Evolutionary conservation across 2,329 filamentous ascomycete species (phyloP), one percentile per base, ranked within the genome.

Genomic region (Diplodia seriata): DNA sequence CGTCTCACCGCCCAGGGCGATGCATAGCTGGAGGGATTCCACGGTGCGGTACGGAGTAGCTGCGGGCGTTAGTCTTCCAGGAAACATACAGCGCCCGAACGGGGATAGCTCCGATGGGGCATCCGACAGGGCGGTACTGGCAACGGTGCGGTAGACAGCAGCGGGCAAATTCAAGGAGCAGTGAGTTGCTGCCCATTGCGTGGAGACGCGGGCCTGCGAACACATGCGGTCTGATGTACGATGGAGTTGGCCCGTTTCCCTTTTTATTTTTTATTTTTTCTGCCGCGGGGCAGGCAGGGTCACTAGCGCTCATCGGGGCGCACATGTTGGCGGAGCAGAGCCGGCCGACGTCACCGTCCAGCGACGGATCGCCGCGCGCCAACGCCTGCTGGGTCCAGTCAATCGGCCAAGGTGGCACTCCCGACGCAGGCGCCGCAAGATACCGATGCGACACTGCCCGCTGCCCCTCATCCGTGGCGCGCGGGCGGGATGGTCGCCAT

Each of bases 1-100:
- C 47, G 59, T 47, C 59, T 63, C 59, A 63, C 47, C 59, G 59
- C 59, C 59, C 59, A 47, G n/a, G 26, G 59, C 36, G 36, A 26
- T 29, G 36, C 38, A 43, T 43, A 20, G 36, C 40, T 61, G 36
- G 23, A 38, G 9, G 14, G 18, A 20, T 50, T 15, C 14, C 56
- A 29, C 43, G 36, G 56, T 36, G 56, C 57, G 57, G 20, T 26
- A 26, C 23, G 23, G 23, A 26, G 23, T 33, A 38, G 26, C 57
- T 43, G 57, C 18, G 57, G 56, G 15, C n/a, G 40, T n/a, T 18
- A n/a, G 47, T 50, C 20, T 49, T 38, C 59, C 43, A 51, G 43
- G 29, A 50, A 51, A 51, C 31, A 50, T 23, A 51, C 40, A 33
- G 18, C 18, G 23, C 11, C 40, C 18, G 23, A 26, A 26, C 26